Base-by-base conservation (phyloP, 495 filamentous ascomycete species). In the Talaromyces liani region DNA sequence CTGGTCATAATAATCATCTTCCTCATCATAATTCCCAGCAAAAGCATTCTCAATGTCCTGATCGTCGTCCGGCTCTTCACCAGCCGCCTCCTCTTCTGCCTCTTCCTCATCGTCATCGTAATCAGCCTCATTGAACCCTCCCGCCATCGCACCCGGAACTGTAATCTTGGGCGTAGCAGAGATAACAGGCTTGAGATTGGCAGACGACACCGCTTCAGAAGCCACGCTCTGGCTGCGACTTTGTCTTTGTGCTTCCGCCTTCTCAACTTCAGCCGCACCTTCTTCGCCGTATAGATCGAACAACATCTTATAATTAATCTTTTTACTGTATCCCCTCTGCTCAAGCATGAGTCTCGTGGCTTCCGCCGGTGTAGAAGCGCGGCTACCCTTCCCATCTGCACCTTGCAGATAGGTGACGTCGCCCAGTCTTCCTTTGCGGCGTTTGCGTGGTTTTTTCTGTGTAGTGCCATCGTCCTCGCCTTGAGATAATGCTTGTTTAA, bases 241-340 rank as follows among this genome's bases (percentile, higher is more conserved):
- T 16, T 22, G 34, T 39, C 56, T 4, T 41, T 63, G 33, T 9
- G 33, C 20, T 64, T 78, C 75, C 7, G 74, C 47, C 27, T 72
- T 72, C 33, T 68, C 70, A 4, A 61, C 56, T n/a, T 74, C 72
- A 6, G 66, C 67, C 12, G 58, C 63, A 6, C 68, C 72, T 62
- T 75, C 74, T 45, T 73, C 70, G 10, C 73, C 77, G 60, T 75
- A 80, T 0, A 80, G 55, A 0, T 71, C 71, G 61, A 87, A 81
- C 33, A 91, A 81, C 12, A 85, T 80, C 49, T 85, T 85, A 70
- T 95, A 96, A 63, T 96, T 91, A 66, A 97, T 91, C 67, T 91
- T 89, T 70, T 87, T 91, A 67, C 85, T 90, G 71, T 86, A 91
- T 0, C 79, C 85, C 29, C 91, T 82, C 36, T 81, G 81, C 72